Evolutionary conservation across 23 red algal genomes (phyloP), one percentile per base, ranked within the genome.

Genomic region (Gracilaria vermiculophylla): DNA sequence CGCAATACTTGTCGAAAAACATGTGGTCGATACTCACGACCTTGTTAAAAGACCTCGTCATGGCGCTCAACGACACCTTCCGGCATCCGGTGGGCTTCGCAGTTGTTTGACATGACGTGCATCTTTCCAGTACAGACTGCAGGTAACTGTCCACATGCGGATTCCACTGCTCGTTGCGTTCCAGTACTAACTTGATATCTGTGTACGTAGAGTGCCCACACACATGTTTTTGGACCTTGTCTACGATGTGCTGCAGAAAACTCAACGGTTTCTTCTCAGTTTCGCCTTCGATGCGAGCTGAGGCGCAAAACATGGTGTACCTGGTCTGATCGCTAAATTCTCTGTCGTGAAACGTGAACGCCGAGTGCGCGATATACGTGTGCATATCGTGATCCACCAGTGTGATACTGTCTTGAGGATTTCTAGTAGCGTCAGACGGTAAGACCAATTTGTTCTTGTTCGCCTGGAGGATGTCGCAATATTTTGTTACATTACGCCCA

Each of bases 321-420:
- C 21, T 16, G 34, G 40, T 39, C 11, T 44, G 10, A 12, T n/a
- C n/a, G 7, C 9, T 21, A 33, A 70, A 5, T 0, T 1, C 2
- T 21, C 16, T 40, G 6, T 19, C 21, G 39, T 42, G 6, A 1
- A 31, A 78, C 3, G 27, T 32, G 57, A 82, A 82, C 7, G 21
- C 54, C 4, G 31, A 37, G 53, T 65, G 33, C 24, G 78, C 39
- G 9, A 82, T 44, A 20, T 82, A 82, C 17, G 21, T 44, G 32
- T 82, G 78, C 78, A 82, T 82, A 12, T 82, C 78, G 10, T 82
- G 54, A 64, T 82, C 54, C 3, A 66, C 55, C 2, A 82, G 39
- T 4, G 78, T 9, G 14, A 82, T 23, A 6, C 17, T 5, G 6
- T n/a, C 32, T 2, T 24, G 64, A n/a, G n/a, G n/a, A n/a, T n/a